Evolutionary conservation across 75 land plant genomes (phyloP).

Genomic region (Pinus taeda): DNA sequence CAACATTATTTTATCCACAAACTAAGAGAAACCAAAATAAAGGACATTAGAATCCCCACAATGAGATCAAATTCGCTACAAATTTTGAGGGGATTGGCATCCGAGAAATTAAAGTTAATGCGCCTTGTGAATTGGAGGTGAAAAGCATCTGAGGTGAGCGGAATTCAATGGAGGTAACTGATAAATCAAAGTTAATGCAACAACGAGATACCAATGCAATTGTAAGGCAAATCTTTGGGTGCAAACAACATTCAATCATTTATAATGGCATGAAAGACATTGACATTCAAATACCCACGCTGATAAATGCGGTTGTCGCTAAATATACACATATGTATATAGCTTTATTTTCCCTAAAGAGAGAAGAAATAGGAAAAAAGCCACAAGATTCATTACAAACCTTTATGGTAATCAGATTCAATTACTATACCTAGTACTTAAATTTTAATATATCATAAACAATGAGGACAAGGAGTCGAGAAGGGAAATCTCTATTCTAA

Average conservation of each 20-base stretch:
- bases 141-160: background rate
- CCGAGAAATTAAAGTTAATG: too few relatives aligned
- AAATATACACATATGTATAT: background rate
- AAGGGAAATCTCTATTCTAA: background rate
- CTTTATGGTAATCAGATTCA: background rate
- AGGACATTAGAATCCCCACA: background rate
- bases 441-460: too few relatives aligned
- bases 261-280: background rate
- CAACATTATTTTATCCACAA: too few relatives aligned
- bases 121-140: background rate
- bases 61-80: background rate
- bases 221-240: constrained; percentile 1
- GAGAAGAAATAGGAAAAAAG: background rate
- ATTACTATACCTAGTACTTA: background rate
- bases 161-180: background rate
- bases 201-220: background rate
- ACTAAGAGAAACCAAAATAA: background rate
- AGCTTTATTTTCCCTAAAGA: background rate
- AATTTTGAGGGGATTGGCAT: background rate
- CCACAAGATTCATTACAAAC: background rate
- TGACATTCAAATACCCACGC: background rate
- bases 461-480: background rate
- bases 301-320: background rate
- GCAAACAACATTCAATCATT: background rate
- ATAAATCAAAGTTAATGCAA: background rate